These are phyloP conservation scores for Teratosphaeriaceae sp. DNA, from an alignment of 2,329 filamentous ascomycete genomes.

Conservation along the genomic window DNA sequence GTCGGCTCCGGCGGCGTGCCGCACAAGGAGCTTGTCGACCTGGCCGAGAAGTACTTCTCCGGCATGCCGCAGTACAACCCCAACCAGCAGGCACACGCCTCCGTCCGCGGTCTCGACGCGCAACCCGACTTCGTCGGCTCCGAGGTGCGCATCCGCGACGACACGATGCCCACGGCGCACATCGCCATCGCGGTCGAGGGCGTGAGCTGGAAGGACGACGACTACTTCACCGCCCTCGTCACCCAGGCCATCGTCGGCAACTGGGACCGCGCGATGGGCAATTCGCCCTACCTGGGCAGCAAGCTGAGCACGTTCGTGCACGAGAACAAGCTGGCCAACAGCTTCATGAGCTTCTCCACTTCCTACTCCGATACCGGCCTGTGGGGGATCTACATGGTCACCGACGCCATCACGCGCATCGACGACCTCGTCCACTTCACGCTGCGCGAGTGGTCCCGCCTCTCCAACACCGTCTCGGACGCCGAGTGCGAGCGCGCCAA, in stretches of 20 bases:
- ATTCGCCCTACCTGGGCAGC: slow-evolving; percentile 94
- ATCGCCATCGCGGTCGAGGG: slow-evolving; percentile 98
- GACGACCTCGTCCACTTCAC: slow-evolving; percentile 98
- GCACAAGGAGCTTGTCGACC: slow-evolving; percentile 87
- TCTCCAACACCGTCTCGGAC: slow-evolving; percentile 79
- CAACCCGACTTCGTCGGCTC: slow-evolving; percentile 95
- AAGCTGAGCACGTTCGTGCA: slow-evolving; percentile 94
- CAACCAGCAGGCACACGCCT: slow-evolving; percentile 63
- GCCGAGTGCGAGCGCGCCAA: slow-evolving; percentile 97
- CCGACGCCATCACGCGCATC: slow-evolving; percentile 76
- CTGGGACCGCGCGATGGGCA: slow-evolving; percentile 99
- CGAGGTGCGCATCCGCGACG: slow-evolving; percentile 90
- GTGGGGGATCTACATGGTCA: slow-evolving; percentile 98
- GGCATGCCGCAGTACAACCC: slow-evolving; percentile 68
- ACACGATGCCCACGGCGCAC: slow-evolving; percentile 92
- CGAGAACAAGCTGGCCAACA: slow-evolving; percentile 94
- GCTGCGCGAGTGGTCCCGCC: slow-evolving; percentile 94
- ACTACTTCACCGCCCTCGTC: slow-evolving; percentile 97
- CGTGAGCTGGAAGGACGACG: slow-evolving; percentile 98
- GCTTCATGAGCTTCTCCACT: slow-evolving; percentile 99
- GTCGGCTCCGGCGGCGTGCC: slow-evolving; percentile 92
- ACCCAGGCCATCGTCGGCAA: slow-evolving; percentile 98
- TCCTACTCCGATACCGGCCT: slow-evolving; percentile 99
- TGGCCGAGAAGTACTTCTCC: slow-evolving; percentile 94
- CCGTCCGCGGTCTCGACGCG: slow-evolving; percentile 65